Base-by-base conservation (phyloP, 2,329 filamentous ascomycete species). In the Sclerotinia borealis region DNA sequence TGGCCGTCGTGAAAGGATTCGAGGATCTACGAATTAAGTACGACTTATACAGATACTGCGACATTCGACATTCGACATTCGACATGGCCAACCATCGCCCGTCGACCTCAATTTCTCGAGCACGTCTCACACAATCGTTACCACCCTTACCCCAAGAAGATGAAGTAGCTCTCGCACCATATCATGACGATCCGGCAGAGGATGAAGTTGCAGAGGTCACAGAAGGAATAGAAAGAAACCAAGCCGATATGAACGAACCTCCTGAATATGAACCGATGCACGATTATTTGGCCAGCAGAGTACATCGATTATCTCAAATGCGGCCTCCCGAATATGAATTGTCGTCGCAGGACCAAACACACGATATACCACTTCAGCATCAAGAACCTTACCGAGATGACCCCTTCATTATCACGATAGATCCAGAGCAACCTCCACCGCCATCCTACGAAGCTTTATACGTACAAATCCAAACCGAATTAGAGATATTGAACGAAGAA, bases 261-360 rank as follows among this genome's bases (percentile, higher is more conserved):
- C 71, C 71, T 17, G 63, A 60, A 37, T 73, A 73, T 48, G 67
- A 70, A 56, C 70, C 71, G 2, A 73, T 73, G 71, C 68, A 71
- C 64, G 70, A 73, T 50, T 73, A 73, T 50, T 65, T 73, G 15
- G 62, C 58, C 31, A 51, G 19, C 5, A 65, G 71, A 39, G 64
- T 68, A 15, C 68, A 65, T 31, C 39, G 36, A 62, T 55, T 60
- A 31, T 59, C 47, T 50, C 59, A 41, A 39, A 61, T 31, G 45
- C 22, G n/a, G 39, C 59, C 50, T 41, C 43, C 64, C 27, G 34
- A 37, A 45, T 43, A 62, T 47, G 49, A 25, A 25, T 36, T 25
- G 10, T 59, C 52, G 13, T 10, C 45, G 27, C 41, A 34, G 60
- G 27, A 63, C 41, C 52, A 51, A 34, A 22, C 39, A 36, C 13